phyloP scores from a whole-genome alignment of 495 filamentous ascomycete genomes.

The Achaetomiella virescens region DNA sequence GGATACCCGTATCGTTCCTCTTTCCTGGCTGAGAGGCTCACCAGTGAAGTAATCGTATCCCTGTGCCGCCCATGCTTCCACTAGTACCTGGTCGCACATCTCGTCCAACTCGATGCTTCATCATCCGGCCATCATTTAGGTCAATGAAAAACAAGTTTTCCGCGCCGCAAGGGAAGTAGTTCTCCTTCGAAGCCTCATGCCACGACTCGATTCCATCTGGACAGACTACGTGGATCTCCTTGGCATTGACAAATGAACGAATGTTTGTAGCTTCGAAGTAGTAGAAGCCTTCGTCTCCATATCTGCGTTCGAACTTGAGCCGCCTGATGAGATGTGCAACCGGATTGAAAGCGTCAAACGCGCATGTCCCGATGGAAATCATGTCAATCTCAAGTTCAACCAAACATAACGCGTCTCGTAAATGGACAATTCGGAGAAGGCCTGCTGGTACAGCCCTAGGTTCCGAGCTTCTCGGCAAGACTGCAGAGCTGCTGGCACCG shows the following conservation, averaged over 20 bases:
- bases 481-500: constrained; percentile 20
- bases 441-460: constrained; percentile 11
- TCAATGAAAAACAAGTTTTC: neutral
- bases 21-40: neutral
- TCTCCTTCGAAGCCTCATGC: neutral
- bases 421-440: constrained; percentile 14
- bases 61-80: neutral
- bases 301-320: neutral
- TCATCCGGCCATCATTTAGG: neutral
- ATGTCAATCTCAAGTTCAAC: constrained; percentile 23
- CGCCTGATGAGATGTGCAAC: neutral
- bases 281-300: no score
- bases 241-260: neutral
- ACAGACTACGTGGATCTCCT: neutral
- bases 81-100: neutral
- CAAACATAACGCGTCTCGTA: constrained; percentile 26
- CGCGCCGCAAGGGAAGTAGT: neutral
- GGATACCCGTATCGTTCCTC: no score
- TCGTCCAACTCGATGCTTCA: neutral
- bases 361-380: constrained; percentile 15
- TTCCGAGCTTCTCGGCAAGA: constrained; percentile 22
- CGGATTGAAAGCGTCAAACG: neutral
- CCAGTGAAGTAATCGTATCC: neutral
- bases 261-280: no score
- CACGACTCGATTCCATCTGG: neutral